phyloP scores from a whole-genome alignment of 352 stramenopile genomes.

The Aphanomyces invadans region DNA sequence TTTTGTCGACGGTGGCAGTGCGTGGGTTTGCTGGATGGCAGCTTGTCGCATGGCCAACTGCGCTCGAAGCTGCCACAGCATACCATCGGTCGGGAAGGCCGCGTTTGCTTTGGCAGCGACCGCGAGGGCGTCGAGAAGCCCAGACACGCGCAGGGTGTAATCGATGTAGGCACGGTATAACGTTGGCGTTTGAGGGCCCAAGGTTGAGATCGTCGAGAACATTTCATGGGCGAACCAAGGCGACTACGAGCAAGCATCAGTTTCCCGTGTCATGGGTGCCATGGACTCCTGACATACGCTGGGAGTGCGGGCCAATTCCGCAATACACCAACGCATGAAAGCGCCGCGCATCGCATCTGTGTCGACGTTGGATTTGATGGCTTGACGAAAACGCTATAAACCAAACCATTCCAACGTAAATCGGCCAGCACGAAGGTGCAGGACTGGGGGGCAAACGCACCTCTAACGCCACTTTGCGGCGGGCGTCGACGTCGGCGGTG shows the following conservation, averaged over 20 bases:
- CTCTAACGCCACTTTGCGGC: slow-evolving; percentile 9
- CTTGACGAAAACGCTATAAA: neutral
- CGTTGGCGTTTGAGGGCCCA: neutral
- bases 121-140: slow-evolving; percentile 39
- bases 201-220: neutral
- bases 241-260: slow-evolving; percentile 19
- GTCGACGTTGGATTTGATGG: neutral
- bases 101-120: slow-evolving; percentile 36
- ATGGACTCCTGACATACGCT: too few relatives aligned
- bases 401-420: too few relatives aligned
- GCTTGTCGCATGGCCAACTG: slow-evolving; percentile 54
- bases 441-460: neutral
- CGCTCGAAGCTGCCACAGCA: slow-evolving; percentile 62
- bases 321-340: slow-evolving; percentile 14
- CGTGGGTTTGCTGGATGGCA: slow-evolving; percentile 24
- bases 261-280: too few relatives aligned
- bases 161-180: slow-evolving; percentile 55
- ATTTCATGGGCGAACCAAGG: slow-evolving; percentile 9
- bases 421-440: too few relatives aligned
- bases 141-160: slow-evolving; percentile 60
- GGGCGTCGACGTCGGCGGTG: slow-evolving; percentile 7
- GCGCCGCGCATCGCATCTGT: slow-evolving; percentile 14
- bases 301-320: slow-evolving; percentile 7
- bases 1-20: slow-evolving; percentile 33
- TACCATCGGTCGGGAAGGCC: slow-evolving; percentile 31